A percentile compares a stretch with the other conserved stretches of the same genome.
These are phyloP conservation scores for Cantharellus cinnabarinus DNA, from an alignment of 768 basidiomycete species.

Conservation along the genomic window DNA sequence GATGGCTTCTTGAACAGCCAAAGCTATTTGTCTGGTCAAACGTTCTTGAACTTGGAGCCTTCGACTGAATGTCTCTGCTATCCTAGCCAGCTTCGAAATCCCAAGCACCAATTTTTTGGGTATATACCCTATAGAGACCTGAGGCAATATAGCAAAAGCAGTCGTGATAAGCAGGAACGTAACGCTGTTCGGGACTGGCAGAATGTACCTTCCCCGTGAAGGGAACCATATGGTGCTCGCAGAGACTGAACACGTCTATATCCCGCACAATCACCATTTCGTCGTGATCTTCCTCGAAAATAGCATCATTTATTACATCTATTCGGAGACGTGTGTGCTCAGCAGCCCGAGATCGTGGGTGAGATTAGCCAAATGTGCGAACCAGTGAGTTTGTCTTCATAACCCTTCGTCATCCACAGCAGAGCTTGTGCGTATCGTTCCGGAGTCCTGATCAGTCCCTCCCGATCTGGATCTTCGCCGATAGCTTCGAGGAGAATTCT, in stretches of 20 bases:
- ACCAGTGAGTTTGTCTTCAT: constrained; percentile 90
- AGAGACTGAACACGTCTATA: constrained; percentile 90
- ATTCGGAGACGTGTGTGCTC: background rate
- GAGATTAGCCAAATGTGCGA: constrained; percentile 10
- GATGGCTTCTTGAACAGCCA: constrained; percentile 97
- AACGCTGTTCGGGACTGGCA: background rate
- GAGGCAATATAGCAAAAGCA: background rate
- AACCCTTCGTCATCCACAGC: constrained; percentile 98
- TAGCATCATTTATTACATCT: constrained; percentile 98
- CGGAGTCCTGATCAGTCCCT: constrained; percentile 80
- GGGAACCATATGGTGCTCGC: constrained; percentile 96
- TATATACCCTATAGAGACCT: constrained; percentile 97
- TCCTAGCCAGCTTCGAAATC: constrained; percentile 86
- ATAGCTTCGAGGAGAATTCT: constrained; percentile 90
- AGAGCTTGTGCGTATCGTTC: constrained; percentile 92
- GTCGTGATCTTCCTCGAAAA: constrained; percentile 97
- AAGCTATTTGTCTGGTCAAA: constrained; percentile 89
- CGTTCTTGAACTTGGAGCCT: constrained; percentile 95
- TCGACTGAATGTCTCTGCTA: constrained; percentile 92
- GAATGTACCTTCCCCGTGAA: constrained; percentile 76
- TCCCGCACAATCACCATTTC: constrained; percentile 98
- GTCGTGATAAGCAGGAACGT: background rate
- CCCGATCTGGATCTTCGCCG: constrained; percentile 92
- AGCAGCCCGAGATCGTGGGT: background rate
- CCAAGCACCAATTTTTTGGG: constrained; percentile 89